Base-by-base conservation (phyloP, 306 rosid species). In the Rosa lucieae region DNA sequence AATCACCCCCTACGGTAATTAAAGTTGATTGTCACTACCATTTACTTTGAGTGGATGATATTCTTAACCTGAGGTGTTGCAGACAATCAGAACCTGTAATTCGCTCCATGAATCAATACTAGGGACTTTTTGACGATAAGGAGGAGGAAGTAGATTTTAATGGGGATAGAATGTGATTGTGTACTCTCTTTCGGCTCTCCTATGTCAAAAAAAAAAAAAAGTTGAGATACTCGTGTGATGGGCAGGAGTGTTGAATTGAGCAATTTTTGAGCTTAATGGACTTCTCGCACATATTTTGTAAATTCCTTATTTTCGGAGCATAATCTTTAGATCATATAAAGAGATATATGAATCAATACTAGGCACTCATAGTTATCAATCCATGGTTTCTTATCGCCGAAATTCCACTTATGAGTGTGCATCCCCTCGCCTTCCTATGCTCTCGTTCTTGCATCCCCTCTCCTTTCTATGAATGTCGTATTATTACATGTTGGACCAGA, bases 1-100 rank as follows among this genome's bases (percentile, higher is more conserved):
- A 79, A 81, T 80, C 88, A 42, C 40, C 89, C 77, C 67, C 61
- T 40, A 43, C 71, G 92, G 92, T 88, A 88, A 81, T 67, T 59
- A 55, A 18, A 72, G 6, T 80, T 66, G 40, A 48, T 55, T 35
- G 53, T 51, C 53, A 55, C 10, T 72, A 44, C 56, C n/a, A 4
- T 70, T 42, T 49, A 61, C 13, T 49, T 67, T 8, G 10, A 44
- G 52, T 68, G 39, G 77, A 32, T 76, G 69, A 5, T 48, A 42
- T 21, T 59, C 49, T 73, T 66, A 62, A 35, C 72, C 32, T 26
- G 56, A 8, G 39, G n/a, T 74, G 68, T 69, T 74, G 77, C 55
- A 53, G 63, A 68, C 59, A 11, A 76, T 70, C 48, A 49, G 10
- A 75, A 62, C 7, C 32, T 75, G 37, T 55, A 58, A 61, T 39